These are phyloP conservation scores for Nemania sp. DNA, from an alignment of 2,329 filamentous ascomycete species.

Conservation along the genomic window DNA sequence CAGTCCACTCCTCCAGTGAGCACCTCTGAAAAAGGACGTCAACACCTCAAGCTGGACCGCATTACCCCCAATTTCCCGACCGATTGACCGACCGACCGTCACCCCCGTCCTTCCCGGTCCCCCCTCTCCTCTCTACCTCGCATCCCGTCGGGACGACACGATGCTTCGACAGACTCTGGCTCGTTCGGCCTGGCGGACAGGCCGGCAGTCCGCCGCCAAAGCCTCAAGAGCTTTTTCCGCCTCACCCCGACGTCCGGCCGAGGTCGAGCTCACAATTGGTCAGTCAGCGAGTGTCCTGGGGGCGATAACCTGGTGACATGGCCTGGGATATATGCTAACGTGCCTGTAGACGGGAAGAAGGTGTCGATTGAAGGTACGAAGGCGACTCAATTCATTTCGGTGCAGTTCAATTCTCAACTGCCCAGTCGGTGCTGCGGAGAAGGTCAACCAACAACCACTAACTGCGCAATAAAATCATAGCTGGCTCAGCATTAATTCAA, in stretches of 20 bases:
- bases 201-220: conserved; percentile 65
- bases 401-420: no score
- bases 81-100: conserved; percentile 44
- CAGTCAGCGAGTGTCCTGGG: conserved; percentile 53
- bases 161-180: conserved; percentile 77
- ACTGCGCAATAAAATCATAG: conserved; percentile 69
- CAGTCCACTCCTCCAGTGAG: neutral
- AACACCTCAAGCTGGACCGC: conserved; percentile 38
- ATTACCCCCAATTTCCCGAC: conserved; percentile 7
- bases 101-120: conserved; percentile 34
- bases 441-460: conserved; percentile 48
- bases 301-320: conserved; percentile 26
- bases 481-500: conserved; percentile 96
- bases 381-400: conserved; percentile 30
- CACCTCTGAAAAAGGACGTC: conserved; percentile 41
- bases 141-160: conserved; percentile 69
- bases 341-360: conserved; percentile 88
- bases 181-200: conserved; percentile 75
- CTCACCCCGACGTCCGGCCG: conserved; percentile 81
- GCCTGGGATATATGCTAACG: conserved; percentile 41
- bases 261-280: conserved; percentile 98
- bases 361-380: conserved; percentile 92
- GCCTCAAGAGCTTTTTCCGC: conserved; percentile 85
- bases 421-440: neutral
- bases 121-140: conserved; percentile 55